These are phyloP conservation scores for Juglanconis sp. DNA, from an alignment of 2,329 filamentous ascomycete species.

Conservation along the genomic window DNA sequence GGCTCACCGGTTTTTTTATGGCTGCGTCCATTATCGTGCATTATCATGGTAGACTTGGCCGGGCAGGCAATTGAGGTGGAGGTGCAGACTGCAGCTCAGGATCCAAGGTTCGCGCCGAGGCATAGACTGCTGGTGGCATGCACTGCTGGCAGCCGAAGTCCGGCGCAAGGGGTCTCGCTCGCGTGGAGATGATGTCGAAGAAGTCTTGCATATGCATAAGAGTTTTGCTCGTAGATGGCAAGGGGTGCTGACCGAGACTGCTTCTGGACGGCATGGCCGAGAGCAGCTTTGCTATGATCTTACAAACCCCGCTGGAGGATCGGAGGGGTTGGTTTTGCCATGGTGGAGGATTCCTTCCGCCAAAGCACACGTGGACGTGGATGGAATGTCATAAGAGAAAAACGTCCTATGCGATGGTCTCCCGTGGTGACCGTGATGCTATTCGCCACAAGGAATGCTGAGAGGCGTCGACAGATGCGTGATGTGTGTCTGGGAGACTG, in stretches of 20 bases:
- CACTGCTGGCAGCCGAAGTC: neutral
- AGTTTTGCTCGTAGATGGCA: neutral
- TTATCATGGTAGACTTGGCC: constrained; percentile 8
- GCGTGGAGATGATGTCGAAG: neutral
- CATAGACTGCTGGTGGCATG: neutral
- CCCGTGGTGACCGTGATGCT: neutral
- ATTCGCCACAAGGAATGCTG: constrained; percentile 4
- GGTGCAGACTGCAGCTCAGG: neutral
- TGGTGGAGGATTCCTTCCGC: neutral
- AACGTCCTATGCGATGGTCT: neutral
- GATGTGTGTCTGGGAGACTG: constrained; percentile 13
- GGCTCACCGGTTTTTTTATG: constrained; percentile 16
- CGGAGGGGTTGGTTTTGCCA: neutral
- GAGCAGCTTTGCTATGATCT: neutral
- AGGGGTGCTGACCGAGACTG: neutral
- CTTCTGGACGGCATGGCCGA: neutral
- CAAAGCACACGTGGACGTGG: neutral
- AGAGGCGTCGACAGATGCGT: constrained; percentile 5
- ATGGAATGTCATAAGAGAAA: neutral
- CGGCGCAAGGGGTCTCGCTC: neutral
- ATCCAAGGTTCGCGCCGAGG: neutral
- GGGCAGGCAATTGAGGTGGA: constrained; percentile 1
- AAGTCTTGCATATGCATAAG: neutral
- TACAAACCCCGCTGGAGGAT: neutral
- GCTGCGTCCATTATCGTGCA: constrained; percentile 12